Evolutionary conservation across 495 filamentous ascomycete genomes (phyloP).

Genomic region (Gamarada debralockiae): DNA sequence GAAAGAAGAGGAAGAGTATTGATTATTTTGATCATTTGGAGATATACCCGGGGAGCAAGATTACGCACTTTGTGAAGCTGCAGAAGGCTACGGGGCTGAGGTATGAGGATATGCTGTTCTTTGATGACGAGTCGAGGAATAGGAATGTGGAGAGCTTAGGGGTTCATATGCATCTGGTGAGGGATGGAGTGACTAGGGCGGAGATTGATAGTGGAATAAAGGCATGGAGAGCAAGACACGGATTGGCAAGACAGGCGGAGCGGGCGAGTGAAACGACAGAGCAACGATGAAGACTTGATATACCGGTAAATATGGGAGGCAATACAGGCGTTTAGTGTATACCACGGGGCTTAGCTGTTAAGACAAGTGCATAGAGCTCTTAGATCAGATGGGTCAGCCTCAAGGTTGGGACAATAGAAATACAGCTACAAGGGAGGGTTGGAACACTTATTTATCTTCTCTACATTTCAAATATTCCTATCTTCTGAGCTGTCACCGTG

Average conservation of each 20-base stretch:
- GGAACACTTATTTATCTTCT: too few relatives aligned
- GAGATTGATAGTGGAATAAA: slow-evolving; percentile 77
- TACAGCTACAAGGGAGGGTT: too few relatives aligned
- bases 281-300: not conserved
- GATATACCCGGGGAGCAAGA: slow-evolving; percentile 88
- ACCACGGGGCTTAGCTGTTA: too few relatives aligned
- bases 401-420: too few relatives aligned
- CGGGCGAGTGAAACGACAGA: too few relatives aligned
- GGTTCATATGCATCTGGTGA: slow-evolving; percentile 58
- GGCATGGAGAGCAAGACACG: slow-evolving; percentile 77
- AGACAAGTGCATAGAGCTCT: too few relatives aligned
- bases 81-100: slow-evolving; percentile 59
- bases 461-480: too few relatives aligned
- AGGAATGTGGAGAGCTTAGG: slow-evolving; percentile 79
- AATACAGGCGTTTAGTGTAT: not conserved
- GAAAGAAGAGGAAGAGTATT: slow-evolving; percentile 51
- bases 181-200: slow-evolving; percentile 71
- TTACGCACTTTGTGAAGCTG: slow-evolving; percentile 74
- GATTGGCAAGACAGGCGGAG: slow-evolving; percentile 13
- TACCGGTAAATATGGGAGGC: not conserved
- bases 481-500: too few relatives aligned
- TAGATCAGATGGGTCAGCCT: too few relatives aligned
- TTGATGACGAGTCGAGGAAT: slow-evolving; percentile 91
- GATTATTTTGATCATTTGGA: slow-evolving; percentile 83
- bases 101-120: slow-evolving; percentile 90